Percentiles rank a stretch among this genome's conserved stretches.
phyloP scores from a whole-genome alignment of 2,329 filamentous ascomycete species.

The Ophiocordyceps camponoti-saundersi region DNA sequence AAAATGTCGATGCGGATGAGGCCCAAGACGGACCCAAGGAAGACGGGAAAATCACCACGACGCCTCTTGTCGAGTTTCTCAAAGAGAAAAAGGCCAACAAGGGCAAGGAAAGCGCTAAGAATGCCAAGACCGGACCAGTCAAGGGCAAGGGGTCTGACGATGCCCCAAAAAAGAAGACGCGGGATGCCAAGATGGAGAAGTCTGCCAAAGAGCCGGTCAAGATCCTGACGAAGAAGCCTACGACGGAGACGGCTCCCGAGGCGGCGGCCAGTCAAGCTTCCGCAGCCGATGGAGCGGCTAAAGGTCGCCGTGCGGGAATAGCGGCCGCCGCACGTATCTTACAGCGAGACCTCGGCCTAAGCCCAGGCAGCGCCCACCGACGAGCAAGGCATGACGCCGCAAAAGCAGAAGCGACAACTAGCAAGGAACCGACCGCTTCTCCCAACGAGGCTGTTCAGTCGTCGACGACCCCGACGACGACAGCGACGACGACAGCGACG shows the following conservation, averaged over 20 bases:
- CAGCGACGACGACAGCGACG: too few species aligned
- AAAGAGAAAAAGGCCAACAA: constrained; percentile 81
- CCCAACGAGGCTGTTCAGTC: constrained; percentile 6
- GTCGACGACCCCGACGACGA: constrained; percentile 2
- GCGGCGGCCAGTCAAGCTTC: constrained; percentile 20
- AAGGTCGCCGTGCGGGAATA: constrained; percentile 42
- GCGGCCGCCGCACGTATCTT: constrained; percentile 46
- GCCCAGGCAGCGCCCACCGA: constrained; percentile 43
- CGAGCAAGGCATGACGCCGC: constrained; percentile 41
- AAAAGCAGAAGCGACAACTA: constrained; percentile 30
- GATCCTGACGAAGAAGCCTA: constrained; percentile 42
- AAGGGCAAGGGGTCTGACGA: constrained; percentile 35
- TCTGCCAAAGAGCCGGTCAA: constrained; percentile 43
- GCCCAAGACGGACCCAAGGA: constrained; percentile 25
- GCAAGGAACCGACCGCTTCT: constrained; percentile 14
- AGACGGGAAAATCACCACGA: constrained; percentile 53
- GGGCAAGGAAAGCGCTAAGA: constrained; percentile 32
- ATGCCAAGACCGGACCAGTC: constrained; percentile 29
- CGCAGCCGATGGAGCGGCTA: constrained; percentile 23
- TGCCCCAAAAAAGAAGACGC: constrained; percentile 42
- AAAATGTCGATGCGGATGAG: constrained; percentile 22
- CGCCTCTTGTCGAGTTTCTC: constrained; percentile 77
- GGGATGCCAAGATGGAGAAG: constrained; percentile 40
- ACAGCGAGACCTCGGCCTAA: constrained; percentile 48
- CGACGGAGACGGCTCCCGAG: constrained; percentile 29